These are phyloP conservation scores for Hirsutella minnesotensis DNA, from an alignment of 2,329 filamentous ascomycete species.

Conservation along the genomic window DNA sequence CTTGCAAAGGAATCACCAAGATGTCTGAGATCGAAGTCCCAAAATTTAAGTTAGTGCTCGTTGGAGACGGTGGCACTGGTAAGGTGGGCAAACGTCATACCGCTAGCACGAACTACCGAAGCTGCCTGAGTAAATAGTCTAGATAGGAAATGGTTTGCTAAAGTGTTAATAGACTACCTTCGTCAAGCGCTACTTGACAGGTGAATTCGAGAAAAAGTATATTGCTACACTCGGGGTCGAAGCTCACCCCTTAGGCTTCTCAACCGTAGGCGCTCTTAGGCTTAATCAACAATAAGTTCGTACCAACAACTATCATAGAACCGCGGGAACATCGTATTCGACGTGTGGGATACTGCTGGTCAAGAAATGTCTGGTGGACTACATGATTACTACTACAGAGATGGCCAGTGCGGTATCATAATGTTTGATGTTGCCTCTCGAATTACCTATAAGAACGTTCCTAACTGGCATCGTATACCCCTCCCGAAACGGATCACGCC, in stretches of 20 bases:
- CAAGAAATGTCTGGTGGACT: slow-evolving; percentile 99
- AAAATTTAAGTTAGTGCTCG: slow-evolving; percentile 99
- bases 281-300: slow-evolving; percentile 7
- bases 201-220: slow-evolving; percentile 99
- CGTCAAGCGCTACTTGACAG: slow-evolving; percentile 99
- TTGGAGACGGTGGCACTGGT: slow-evolving; percentile 97
- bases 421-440: slow-evolving; percentile 99
- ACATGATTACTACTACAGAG: slow-evolving; percentile 99
- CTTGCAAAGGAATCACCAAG: no score
- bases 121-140: slow-evolving; percentile 29
- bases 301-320: slow-evolving; percentile 42
- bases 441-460: slow-evolving; percentile 99
- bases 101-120: no score
- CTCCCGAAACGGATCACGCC: no score
- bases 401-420: slow-evolving; percentile 99
- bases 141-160: no score
- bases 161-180: slow-evolving; percentile 80
- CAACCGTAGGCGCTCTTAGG: slow-evolving; percentile 59
- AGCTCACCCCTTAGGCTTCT: slow-evolving; percentile 96
- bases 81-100: no score
- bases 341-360: slow-evolving; percentile 97
- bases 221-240: slow-evolving; percentile 99
- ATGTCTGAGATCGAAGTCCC: slow-evolving; percentile 57
- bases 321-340: slow-evolving; percentile 93
- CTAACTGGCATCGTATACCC: slow-evolving; percentile 97